Conservation (phyloP, 2,329 filamentous ascomycete genomes). For the Lachnellula hyalina region DNA sequence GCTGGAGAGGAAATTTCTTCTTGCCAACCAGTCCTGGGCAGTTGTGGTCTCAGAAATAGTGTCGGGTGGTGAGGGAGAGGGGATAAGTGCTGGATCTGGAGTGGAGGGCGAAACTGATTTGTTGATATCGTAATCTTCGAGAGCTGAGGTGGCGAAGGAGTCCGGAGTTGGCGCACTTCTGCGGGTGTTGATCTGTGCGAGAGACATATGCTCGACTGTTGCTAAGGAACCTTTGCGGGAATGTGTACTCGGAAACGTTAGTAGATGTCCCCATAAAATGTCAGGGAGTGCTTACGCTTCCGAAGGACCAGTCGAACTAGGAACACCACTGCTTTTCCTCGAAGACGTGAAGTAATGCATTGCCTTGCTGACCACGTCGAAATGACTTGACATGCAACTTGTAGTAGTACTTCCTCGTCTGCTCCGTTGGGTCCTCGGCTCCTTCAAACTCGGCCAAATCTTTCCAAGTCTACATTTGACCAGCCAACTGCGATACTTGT, state of each 20-base stretch:
- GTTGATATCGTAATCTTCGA: neutral
- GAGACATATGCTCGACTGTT: conserved; percentile 6
- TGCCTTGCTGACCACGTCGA: conserved; percentile 23
- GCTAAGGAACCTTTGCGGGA: conserved; percentile 7
- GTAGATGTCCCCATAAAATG: neutral
- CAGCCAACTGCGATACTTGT: conserved; percentile 40
- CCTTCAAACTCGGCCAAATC: conserved; percentile 20
- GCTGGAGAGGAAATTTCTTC: conserved; percentile 8
- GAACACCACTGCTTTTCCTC: conserved; percentile 10
- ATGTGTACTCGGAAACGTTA: neutral
- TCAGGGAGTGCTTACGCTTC: conserved; percentile 1
- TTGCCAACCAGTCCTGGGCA: neutral
- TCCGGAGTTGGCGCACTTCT: neutral
- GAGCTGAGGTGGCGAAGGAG: neutral
- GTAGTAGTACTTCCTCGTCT: neutral
- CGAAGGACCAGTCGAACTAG: conserved; percentile 1
- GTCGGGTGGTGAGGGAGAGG: neutral
- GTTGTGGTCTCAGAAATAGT: neutral
- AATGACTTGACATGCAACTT: conserved; percentile 7
- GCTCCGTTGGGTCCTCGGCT: conserved; percentile 5
- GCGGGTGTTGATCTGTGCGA: neutral
- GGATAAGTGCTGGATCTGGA: conserved; percentile 1
- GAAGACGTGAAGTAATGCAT: conserved; percentile 22
- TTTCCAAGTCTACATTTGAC: conserved; percentile 21
- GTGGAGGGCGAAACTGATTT: neutral